Base-by-base conservation (phyloP, 129 eudicot species). In the Chrysanthemum makinoi region DNA sequence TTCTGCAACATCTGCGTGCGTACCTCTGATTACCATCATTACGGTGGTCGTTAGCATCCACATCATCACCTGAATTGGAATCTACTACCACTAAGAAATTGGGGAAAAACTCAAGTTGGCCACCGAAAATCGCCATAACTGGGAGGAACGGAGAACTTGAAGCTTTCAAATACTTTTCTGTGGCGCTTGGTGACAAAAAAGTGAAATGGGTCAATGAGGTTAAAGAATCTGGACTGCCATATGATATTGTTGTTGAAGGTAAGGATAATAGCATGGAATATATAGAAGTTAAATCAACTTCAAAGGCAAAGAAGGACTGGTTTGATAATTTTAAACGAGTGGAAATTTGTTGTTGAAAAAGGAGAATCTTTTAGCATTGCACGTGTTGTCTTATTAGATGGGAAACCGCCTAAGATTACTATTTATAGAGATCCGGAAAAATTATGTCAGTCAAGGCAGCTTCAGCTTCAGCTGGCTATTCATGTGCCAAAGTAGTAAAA, bases 281-380 rank as follows among this genome's bases (percentile, higher is more conserved):
- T 62, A 81, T 90, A 10, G 95, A 90, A 80, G 95, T 90, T 16
- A 90, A 90, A 77, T 79, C 95, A 22, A 87, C 91, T 4, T 69
- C 73, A 68, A 74, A 66, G 62, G 76, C 65, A 19, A 77, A 65
- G 15, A 90, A 85, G 75, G 86, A 83, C 44, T 90, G 95, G 95
- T 85, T 87, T 53, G 26, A 20, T 87, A 79, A 72, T 81, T 6
- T 50, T 73, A 18, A 79, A 83, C 58, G 95, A 90, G 65, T 90
- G 95, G 91, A 85, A 87, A 19, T 85, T 85, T 72, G 91, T 83
- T 44, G 76, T 66, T 46, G 88, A 87, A 43, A 90, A 85, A 58
- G 95, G 91, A 0, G 96, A 87, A 26, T 50, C 85, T 11, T 90
- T 76, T 68, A 87, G 95, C 82, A 81, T 90, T 50, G 96, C 86